A percentile compares a stretch with the other conserved stretches of the same genome.
Evolutionary conservation across 75 land plant species (phyloP).

Genomic region (Selaginella moellendorffii): DNA sequence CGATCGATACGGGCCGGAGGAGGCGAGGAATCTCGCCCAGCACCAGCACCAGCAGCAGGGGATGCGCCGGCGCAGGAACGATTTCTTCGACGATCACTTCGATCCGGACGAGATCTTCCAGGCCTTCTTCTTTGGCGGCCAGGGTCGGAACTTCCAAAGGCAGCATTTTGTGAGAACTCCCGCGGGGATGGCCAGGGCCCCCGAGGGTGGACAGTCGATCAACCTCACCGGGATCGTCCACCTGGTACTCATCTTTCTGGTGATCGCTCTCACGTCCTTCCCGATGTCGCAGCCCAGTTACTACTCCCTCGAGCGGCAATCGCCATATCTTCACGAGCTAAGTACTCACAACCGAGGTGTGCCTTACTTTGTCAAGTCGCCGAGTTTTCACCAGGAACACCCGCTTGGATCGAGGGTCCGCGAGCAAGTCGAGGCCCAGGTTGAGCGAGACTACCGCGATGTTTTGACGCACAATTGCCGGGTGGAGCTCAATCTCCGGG

Average conservation of each 20-base stretch:
- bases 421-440: conserved; percentile 36
- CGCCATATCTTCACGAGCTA: conserved; percentile 35
- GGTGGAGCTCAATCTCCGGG: conserved; percentile 44
- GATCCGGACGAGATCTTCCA: conserved; percentile 75
- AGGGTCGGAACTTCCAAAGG: conserved; percentile 23
- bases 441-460: conserved; percentile 43
- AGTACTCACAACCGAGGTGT: conserved; percentile 47
- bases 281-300: conserved; percentile 51
- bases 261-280: conserved; percentile 42
- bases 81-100: conserved; percentile 43
- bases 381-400: conserved; percentile 48
- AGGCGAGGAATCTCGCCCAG: not conserved
- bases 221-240: conserved; percentile 39
- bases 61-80: not conserved
- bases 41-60: not conserved
- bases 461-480: conserved; percentile 60
- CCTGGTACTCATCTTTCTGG: conserved; percentile 39
- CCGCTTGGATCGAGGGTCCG: conserved; percentile 50
- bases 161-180: conserved; percentile 35
- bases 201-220: conserved; percentile 20
- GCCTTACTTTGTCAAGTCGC: conserved; percentile 62
- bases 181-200: conserved; percentile 11
- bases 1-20: conserved; percentile 11
- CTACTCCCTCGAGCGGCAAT: conserved; percentile 45
- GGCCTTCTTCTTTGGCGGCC: conserved; percentile 55